Base-by-base conservation (phyloP, 1,139 yeast genomes). In the Citeromyces hawaiiensis region DNA sequence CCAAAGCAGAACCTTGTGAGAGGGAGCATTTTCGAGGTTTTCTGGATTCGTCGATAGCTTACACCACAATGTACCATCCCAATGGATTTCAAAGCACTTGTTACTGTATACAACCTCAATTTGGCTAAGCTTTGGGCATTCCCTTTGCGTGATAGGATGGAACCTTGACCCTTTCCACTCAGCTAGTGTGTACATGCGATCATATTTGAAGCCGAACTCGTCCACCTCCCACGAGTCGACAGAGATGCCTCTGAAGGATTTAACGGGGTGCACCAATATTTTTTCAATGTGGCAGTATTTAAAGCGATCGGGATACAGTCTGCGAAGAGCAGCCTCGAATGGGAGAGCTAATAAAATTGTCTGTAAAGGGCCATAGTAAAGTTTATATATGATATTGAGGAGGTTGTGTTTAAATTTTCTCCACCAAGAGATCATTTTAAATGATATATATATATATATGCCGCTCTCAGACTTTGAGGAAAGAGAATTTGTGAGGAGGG, bases 101-200 rank as follows among this genome's bases (percentile, higher is more conserved):
- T 40, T 43, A 3, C 25, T 33, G 25, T 42, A 31, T n/a, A 42
- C 43, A 29, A 49, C 31, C 17, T 42, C 40, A 9, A 44, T 19
- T 5, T 39, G 39, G n/a, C 44, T 38, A 21, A 50, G 37, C 25
- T 36, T 36, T 1, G 48, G 43, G 36, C 35, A 44, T 21, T 47
- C 45, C 33, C 51, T 40, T 25, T 47, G 42, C 3, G 51, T 47
- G 4, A 51, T 34, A n/a, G 48, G 39, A 8, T 38, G 29, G 41
- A 35, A 35, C 23, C 39, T 44, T 4, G 19, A 19, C 6, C 17
- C 34, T 18, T 18, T 35, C 23, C 18, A 34, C 4, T 9, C 9
- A 13, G 48, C 48, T 5, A 50, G 35, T 44, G 44, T 45, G 42
- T 47, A 50, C 48, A 47, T 48, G 39, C 53, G 41, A 38, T 50